Percentiles rank a stretch among this genome's conserved stretches.
These are phyloP conservation scores for Dictyostelium gargantuum DNA, from an alignment of 208 protist species.

Conservation along the genomic window DNA sequence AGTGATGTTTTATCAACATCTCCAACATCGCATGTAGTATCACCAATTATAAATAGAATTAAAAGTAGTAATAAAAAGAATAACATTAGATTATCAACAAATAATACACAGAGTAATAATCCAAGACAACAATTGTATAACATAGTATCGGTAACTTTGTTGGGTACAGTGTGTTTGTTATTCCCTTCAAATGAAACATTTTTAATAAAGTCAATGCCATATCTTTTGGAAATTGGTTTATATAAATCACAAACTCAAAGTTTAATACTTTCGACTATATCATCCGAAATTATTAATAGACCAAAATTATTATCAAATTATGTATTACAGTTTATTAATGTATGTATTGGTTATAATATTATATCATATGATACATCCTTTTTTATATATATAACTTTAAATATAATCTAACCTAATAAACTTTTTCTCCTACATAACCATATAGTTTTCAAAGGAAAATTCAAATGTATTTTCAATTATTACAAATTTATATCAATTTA, in stretches of 20 bases:
- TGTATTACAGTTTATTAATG: conserved; percentile 38
- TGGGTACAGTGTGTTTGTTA: conserved; percentile 43
- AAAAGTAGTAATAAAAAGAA: not conserved
- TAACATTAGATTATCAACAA: not conserved
- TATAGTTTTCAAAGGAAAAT: conserved; percentile 39
- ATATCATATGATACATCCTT: too few species aligned
- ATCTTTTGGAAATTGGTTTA: not conserved
- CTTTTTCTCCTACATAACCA: too few species aligned
- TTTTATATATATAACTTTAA: not conserved
- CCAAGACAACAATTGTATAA: conserved; percentile 7
- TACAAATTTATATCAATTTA: conserved; percentile 43
- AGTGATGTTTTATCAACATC: not conserved
- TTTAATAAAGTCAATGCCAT: not conserved
- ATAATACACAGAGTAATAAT: not conserved
- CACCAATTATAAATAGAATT: not conserved
- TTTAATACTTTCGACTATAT: conserved; percentile 5
- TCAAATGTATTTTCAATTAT: conserved; percentile 56
- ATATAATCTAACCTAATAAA: not conserved
- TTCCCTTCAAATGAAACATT: conserved; percentile 2
- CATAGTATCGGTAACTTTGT: not conserved
- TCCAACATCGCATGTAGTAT: not conserved
- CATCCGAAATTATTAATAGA: conserved; percentile 46
- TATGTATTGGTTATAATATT: conserved; percentile 5
- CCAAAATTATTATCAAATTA: conserved; percentile 24
- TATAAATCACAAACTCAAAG: not conserved